Evolutionary conservation across 805 yeast genomes (phyloP).

Genomic region (Metschnikowia baotianmanensis): DNA sequence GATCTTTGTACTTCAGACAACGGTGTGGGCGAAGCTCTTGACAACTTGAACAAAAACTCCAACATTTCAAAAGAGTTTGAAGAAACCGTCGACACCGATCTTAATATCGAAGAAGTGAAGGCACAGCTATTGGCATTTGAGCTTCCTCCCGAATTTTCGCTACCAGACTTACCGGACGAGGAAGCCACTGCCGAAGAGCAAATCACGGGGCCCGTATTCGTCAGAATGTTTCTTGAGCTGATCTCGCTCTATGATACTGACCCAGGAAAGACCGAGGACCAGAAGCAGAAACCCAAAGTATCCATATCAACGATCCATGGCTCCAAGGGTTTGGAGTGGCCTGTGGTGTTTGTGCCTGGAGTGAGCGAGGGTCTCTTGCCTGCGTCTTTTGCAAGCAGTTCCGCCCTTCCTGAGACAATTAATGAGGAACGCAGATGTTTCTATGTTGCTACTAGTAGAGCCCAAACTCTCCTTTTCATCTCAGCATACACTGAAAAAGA

Average conservation of each 20-base stretch:
- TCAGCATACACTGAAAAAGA: constrained; percentile 27
- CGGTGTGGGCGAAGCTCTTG: constrained; percentile 21
- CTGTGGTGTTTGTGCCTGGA: constrained; percentile 80
- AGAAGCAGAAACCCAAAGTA: constrained; percentile 24
- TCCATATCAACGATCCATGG: constrained; percentile 83
- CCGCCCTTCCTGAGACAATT: constrained; percentile 26
- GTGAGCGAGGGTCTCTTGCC: constrained; percentile 68
- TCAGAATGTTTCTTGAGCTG: constrained; percentile 16
- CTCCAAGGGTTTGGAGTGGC: constrained; percentile 95
- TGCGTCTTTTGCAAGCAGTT: constrained; percentile 44
- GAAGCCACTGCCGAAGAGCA: constrained; percentile 12
- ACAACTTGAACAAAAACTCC: constrained; percentile 24
- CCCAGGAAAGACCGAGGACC: constrained; percentile 21
- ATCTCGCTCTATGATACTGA: constrained; percentile 18
- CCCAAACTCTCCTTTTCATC: constrained; percentile 56
- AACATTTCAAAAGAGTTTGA: constrained; percentile 32
- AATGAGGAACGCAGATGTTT: constrained; percentile 83
- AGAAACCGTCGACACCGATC: constrained; percentile 22
- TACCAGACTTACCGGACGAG: constrained; percentile 7
- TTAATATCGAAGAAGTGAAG: constrained; percentile 42
- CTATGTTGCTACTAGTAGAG: constrained; percentile 88
- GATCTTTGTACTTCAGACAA: not conserved
- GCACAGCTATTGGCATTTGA: constrained; percentile 34
- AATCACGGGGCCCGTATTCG: constrained; percentile 10
- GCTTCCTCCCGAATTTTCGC: constrained; percentile 24